phyloP scores from a whole-genome alignment of 306 rosid species.

The Corylus avellana region DNA sequence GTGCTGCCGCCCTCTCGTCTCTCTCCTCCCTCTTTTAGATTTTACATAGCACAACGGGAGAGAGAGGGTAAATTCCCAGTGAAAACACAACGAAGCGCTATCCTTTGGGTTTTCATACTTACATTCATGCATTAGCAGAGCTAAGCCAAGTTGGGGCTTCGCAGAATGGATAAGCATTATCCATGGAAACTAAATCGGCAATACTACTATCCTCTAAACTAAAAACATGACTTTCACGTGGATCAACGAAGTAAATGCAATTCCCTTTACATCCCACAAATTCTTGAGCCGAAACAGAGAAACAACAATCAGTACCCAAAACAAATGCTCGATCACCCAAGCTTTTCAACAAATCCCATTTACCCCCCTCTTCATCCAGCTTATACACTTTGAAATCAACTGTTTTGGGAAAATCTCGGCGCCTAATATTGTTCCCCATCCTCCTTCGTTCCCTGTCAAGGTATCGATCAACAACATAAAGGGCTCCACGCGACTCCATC shows the following conservation, averaged over 20 bases:
- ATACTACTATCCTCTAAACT: not conserved
- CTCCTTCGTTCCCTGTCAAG: slow-evolving; percentile 22
- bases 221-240: not conserved
- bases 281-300: slow-evolving; percentile 23
- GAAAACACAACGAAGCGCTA: no score
- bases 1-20: no score
- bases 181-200: not conserved
- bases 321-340: slow-evolving; percentile 37
- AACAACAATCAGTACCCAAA: slow-evolving; percentile 34
- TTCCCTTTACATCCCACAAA: slow-evolving; percentile 33
- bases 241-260: slow-evolving; percentile 44
- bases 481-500: slow-evolving; percentile 63
- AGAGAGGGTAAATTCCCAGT: not conserved
- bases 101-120: not conserved
- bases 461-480: slow-evolving; percentile 66
- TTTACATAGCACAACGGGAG: no score
- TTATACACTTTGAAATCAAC: slow-evolving; percentile 43
- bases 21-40: no score
- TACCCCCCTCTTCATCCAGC: slow-evolving; percentile 45
- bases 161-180: not conserved
- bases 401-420: slow-evolving; percentile 7
- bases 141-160: not conserved
- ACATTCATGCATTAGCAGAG: not conserved
- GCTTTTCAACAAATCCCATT: slow-evolving; percentile 39
- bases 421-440: slow-evolving; percentile 10